Base-by-base conservation (phyloP, 371 early-diverging fungal species). In the Mortierella sp. region DNA sequence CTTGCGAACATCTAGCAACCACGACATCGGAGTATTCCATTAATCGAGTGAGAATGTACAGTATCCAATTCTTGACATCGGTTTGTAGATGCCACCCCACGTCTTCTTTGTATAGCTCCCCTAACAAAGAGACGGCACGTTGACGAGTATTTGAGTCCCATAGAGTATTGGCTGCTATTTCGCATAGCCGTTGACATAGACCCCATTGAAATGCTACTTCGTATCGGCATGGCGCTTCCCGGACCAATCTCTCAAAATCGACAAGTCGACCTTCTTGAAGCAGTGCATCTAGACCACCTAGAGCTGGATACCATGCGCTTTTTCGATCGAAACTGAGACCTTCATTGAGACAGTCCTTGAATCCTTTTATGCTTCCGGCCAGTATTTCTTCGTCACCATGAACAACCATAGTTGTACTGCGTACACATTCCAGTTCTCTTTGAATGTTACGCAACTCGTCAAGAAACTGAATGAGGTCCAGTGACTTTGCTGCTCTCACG, bases 231-330 rank as follows among this genome's bases (percentile, higher is more conserved):
- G 36, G 36, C 7, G 36, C 36, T 36, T 36, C 36, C 7, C 36
- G 36, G 36, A 36, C 36, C 36, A 36, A 36, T 36, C 6, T 36
- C 36, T 36, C 36, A 36, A 36, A 36, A 2, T 36, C 36, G 36
- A 36, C 36, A 36, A 36, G 36, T 36, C 36, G 36, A 36, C 36
- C 36, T 36, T 36, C 36, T 36, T 59, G 64, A 48, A 70, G 19
- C 19, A 64, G 4, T 5, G 7, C 43, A 28, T 70, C 59, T 24
- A 48, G 28, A 6, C 59, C 71, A 7, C 64, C 47, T 22, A 70
- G 43, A 11, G 65, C 65, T 13, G 71, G 38, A 43, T 70, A 70
- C 71, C 71, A 70, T n/a, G 65, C 32, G 15, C 59, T 22, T 36
- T 64, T 57, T 2, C 58, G 28, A 9, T 3, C 11, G 10, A 47